phyloP scores from a whole-genome alignment of 1,284 basidiomycete species.

The Phellinidium pouzarii region DNA sequence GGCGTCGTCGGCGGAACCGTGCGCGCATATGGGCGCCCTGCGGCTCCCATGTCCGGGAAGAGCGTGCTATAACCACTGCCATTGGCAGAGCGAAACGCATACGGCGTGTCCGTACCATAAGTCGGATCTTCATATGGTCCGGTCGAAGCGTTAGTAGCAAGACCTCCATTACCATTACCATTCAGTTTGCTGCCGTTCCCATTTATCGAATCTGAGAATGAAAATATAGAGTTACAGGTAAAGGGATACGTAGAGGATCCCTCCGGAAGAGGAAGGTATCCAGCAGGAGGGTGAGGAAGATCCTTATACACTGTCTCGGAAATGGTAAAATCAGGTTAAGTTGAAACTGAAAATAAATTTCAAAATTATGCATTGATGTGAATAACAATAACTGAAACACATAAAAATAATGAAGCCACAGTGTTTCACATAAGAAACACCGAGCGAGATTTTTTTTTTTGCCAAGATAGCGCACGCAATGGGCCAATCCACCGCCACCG shows the following conservation, averaged over 20 bases:
- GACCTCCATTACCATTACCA: not conserved
- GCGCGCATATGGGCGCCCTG: conserved; percentile 63
- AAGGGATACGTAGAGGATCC: not conserved
- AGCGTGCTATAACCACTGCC: conserved; percentile 54
- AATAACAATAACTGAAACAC: too few relatives aligned
- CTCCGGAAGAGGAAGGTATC: conserved; percentile 34
- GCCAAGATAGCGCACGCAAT: too few relatives aligned
- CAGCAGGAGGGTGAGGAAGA: conserved; percentile 58
- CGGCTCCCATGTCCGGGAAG: conserved; percentile 50
- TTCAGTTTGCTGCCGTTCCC: too few relatives aligned
- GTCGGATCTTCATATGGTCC: conserved; percentile 1
- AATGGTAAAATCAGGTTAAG: not conserved
- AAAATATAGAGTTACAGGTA: not conserved
- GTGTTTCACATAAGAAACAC: too few relatives aligned
- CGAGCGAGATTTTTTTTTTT: too few relatives aligned
- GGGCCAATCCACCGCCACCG: too few relatives aligned
- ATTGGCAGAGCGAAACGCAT: conserved; percentile 48
- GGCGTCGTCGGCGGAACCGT: conserved; percentile 52
- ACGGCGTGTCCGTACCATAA: conserved; percentile 26
- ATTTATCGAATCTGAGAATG: not conserved
- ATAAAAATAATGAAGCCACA: too few relatives aligned
- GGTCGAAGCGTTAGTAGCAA: conserved; percentile 6
- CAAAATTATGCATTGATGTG: too few relatives aligned
- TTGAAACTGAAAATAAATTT: not conserved
- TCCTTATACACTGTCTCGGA: conserved; percentile 51